Percentiles rank a stretch among this genome's conserved stretches.
phyloP scores from a whole-genome alignment of 768 basidiomycete genomes.

The Lactarius evosmus region DNA sequence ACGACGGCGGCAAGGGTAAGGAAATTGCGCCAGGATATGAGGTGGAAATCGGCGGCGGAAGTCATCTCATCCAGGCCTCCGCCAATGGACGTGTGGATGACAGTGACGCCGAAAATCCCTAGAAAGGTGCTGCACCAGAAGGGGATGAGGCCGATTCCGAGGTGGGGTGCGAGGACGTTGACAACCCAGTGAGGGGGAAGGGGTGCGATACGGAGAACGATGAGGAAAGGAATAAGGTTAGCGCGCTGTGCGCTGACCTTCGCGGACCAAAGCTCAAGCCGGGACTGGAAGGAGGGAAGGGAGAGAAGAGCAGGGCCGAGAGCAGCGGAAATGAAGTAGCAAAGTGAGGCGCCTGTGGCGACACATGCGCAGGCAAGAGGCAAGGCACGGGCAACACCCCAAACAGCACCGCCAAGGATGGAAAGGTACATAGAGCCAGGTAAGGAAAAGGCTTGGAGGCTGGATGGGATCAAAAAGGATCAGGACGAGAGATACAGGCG shows the following conservation, averaged over 20 bases:
- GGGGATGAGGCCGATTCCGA: conserved; percentile 77
- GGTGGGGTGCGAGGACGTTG: conserved; percentile 88
- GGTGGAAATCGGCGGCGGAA: conserved; percentile 85
- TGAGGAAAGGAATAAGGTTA: conserved; percentile 88
- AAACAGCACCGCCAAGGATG: conserved; percentile 93
- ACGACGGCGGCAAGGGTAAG: conserved; percentile 80
- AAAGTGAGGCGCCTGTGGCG: conserved; percentile 84
- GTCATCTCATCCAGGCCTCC: conserved; percentile 95
- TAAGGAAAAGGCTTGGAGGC: conserved; percentile 93
- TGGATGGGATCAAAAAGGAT: conserved; percentile 34
- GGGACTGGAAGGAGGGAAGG: conserved; percentile 78
- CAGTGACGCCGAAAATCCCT: conserved; percentile 85
- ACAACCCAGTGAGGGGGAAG: conserved; percentile 97
- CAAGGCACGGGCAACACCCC: conserved; percentile 83
- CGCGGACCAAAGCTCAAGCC: conserved; percentile 76
- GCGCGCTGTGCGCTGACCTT: conserved; percentile 77
- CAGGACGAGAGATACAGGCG: conserved; percentile 15
- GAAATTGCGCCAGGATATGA: conserved; percentile 90
- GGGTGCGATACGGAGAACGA: conserved; percentile 92
- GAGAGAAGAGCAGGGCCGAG: conserved; percentile 90
- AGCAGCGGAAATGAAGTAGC: conserved; percentile 88
- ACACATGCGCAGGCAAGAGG: conserved; percentile 92
- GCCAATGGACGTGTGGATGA: conserved; percentile 95
- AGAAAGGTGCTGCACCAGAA: conserved; percentile 92
- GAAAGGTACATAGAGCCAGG: conserved; percentile 98